Evolutionary conservation across 2,329 filamentous ascomycete genomes (phyloP), one percentile per base, ranked within the genome.

Genomic region (Diaporthe vexans): DNA sequence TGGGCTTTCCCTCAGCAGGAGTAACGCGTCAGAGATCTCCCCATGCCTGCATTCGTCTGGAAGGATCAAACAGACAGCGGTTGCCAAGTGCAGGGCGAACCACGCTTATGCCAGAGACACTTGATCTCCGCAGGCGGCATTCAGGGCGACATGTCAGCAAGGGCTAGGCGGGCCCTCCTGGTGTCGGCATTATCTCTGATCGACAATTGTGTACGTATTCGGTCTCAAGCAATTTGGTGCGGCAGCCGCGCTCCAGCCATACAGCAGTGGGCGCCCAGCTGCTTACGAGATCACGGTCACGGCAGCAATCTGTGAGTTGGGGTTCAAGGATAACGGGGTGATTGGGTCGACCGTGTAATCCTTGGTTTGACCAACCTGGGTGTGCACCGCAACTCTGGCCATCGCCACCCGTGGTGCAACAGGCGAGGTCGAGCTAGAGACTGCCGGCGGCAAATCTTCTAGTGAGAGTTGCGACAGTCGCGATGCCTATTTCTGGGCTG

Each of bases 1-100:
- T n/a, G 37, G 43, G 46, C 21, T 13, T 21, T 52, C 13, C 19
- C 63, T 52, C 26, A 40, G 46, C 63, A 67, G 46, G 15, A 8
- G 17, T 51, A 52, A 35, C 29, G 63, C 29, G 61, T 67, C 61
- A 65, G 46, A 67, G 46, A 10, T 33, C 61, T 67, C 26, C 43
- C 19, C 61, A 67, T 52, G 3, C 26, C 61, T 67, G 61, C 43
- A 51, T 67, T 24, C 21, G 61, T 52, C 46, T 67, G 43, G 46
- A 37, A 67, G 63, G 63, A 67, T 67, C 63, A 52, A 37, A 52
- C 63, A 52, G 46, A 67, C 61, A 67, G 63, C 63, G 48, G 46
- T 19, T 37, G 48, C 46, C 46, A 37, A 40, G 35, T 52, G 63
- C 61, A 67, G 48, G 63, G 63, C 63, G 63, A 51, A 52, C 63